Conservation (phyloP, 164 flowering plant species). For the Stephania japonica region DNA sequence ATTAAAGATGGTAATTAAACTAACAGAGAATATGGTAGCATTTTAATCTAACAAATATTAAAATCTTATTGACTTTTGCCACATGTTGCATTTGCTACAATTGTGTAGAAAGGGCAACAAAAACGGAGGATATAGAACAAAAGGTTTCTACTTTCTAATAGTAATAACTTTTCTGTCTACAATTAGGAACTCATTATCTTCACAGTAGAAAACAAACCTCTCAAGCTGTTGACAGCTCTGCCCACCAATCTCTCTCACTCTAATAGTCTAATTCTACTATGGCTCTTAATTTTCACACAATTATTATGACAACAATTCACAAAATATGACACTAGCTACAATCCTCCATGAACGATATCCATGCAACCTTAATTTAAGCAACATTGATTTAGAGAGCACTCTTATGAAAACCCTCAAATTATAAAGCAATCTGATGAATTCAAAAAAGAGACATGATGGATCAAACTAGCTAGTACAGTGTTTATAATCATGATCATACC, state of each 20-base stretch:
- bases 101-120: not conserved
- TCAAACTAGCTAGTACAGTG: not conserved
- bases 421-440: not conserved
- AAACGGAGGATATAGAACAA: not conserved
- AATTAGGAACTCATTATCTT: not conserved
- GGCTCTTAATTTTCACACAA: not conserved
- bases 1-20: too few species aligned
- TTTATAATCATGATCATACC: not conserved
- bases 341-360: not conserved
- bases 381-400: not conserved
- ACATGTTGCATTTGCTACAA: not conserved
- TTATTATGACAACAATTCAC: not conserved
- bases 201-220: conserved; percentile 9
- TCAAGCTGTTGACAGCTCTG: conserved; percentile 16
- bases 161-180: not conserved
- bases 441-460: not conserved
- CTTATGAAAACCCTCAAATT: conserved; percentile 1
- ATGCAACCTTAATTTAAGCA: not conserved
- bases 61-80: not conserved
- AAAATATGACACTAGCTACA: not conserved
- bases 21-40: too few species aligned
- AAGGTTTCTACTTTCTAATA: not conserved
- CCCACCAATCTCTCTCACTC: not conserved
- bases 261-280: not conserved
- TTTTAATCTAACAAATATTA: not conserved